Evolutionary conservation across 2,329 filamentous ascomycete species (phyloP).

Genomic region (Septoria petroselini): DNA sequence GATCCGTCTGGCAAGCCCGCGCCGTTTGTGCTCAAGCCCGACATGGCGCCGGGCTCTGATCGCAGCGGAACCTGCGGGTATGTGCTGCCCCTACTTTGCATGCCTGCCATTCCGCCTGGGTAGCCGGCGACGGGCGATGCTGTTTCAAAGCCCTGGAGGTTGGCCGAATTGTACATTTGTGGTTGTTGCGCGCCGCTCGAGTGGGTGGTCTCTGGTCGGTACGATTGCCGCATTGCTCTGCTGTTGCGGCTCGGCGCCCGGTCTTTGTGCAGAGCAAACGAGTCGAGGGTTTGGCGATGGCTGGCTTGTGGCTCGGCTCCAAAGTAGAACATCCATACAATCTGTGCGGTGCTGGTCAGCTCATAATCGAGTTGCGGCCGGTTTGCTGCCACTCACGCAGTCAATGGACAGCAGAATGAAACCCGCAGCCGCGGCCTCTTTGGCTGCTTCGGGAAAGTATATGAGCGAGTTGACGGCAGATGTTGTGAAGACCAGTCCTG

Average conservation of each 20-base stretch:
- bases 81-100: constrained; percentile 34
- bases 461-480: constrained; percentile 83
- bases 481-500: constrained; percentile 79
- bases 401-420: constrained; percentile 94
- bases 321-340: constrained; percentile 99
- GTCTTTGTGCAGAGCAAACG: constrained; percentile 91
- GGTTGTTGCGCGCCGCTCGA: constrained; percentile 59
- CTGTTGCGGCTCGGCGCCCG: constrained; percentile 60
- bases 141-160: constrained; percentile 94
- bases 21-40: constrained; percentile 15
- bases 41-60: constrained; percentile 24
- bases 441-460: constrained; percentile 67
- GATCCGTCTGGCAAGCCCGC: constrained; percentile 26
- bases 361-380: too few relatives aligned
- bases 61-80: constrained; percentile 18
- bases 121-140: constrained; percentile 77
- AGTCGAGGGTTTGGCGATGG: constrained; percentile 88
- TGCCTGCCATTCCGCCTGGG: constrained; percentile 55
- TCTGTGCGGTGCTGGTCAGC: constrained; percentile 51
- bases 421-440: constrained; percentile 81
- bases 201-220: constrained; percentile 80
- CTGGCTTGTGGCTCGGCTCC: constrained; percentile 84
- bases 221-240: constrained; percentile 69
- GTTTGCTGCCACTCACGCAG: constrained; percentile 60
- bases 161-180: constrained; percentile 96